Conservation (phyloP, 805 yeast genomes). For the Candida loeiensis region DNA sequence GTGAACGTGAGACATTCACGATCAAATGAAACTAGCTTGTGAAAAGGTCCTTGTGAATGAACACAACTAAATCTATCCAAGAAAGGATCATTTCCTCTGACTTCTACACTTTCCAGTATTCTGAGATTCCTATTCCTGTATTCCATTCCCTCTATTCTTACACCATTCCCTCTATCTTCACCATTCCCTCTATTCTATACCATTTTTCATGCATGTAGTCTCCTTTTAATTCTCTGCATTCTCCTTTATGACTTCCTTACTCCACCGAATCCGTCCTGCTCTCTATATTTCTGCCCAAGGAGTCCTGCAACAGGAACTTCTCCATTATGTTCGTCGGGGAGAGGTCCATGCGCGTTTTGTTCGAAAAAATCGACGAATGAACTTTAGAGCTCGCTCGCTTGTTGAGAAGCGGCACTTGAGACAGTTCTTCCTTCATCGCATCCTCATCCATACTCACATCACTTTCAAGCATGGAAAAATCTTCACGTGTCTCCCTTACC, state of each 20-base stretch:
- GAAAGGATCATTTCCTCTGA: too few species aligned
- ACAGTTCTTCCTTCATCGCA: neutral
- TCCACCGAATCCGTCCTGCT: constrained; percentile 8
- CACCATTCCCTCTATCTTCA: too few species aligned
- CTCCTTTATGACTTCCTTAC: neutral
- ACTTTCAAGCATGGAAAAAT: constrained; percentile 19
- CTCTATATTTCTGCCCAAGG: constrained; percentile 3
- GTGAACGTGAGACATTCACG: too few species aligned
- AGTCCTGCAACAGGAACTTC: neutral
- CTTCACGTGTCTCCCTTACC: constrained; percentile 10
- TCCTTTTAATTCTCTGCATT: neutral
- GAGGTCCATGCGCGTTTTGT: neutral
- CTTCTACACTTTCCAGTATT: too few species aligned
- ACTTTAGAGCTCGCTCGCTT: constrained; percentile 30
- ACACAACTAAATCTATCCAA: too few species aligned
- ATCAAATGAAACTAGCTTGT: too few species aligned
- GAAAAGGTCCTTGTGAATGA: too few species aligned
- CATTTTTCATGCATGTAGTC: neutral
- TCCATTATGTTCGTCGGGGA: constrained; percentile 10
- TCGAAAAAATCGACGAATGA: constrained; percentile 1
- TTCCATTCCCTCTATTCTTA: too few species aligned
- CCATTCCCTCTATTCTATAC: neutral
- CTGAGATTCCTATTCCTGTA: too few species aligned
- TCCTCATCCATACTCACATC: constrained; percentile 30
- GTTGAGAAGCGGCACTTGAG: constrained; percentile 27